phyloP scores from a whole-genome alignment of 2,329 filamentous ascomycete genomes.

The Arthroderma uncinatum region DNA sequence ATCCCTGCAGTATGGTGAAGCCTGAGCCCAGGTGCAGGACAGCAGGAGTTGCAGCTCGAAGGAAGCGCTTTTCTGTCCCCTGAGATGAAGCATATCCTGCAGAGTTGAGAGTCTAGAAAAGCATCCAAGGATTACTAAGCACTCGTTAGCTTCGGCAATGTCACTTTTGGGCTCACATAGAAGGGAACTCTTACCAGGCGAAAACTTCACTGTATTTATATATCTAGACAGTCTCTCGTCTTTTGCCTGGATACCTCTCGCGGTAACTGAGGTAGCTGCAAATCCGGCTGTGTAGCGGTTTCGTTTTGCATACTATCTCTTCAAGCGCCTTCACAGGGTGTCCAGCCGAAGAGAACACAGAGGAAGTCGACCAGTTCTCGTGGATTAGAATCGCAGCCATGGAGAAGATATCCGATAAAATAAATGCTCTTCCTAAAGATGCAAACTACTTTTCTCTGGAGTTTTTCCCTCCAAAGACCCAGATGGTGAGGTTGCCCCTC shows the following conservation, averaged over 20 bases:
- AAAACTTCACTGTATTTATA: neutral
- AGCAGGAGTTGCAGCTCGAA: neutral
- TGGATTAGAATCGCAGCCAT: conserved; percentile 5
- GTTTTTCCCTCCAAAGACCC: conserved; percentile 97
- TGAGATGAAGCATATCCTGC: neutral
- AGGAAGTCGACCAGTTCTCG: neutral
- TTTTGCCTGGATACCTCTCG: neutral
- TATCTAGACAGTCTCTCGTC: neutral
- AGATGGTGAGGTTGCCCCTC: conserved; percentile 50
- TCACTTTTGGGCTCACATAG: neutral
- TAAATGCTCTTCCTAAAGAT: conserved; percentile 73
- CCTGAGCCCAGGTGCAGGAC: neutral
- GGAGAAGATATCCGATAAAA: conserved; percentile 89
- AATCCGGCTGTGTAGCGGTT: neutral
- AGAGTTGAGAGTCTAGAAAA: neutral
- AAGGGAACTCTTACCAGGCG: neutral
- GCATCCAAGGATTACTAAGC: neutral
- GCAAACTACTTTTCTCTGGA: conserved; percentile 89
- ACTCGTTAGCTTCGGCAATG: neutral
- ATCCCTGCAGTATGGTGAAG: neutral
- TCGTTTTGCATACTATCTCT: neutral
- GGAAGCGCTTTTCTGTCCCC: neutral
- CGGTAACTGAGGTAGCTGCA: neutral
- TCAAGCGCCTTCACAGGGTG: neutral
- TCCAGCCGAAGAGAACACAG: neutral